Percentiles rank a stretch among this genome's conserved stretches.
Conservation (phyloP, 805 yeast species). For the Ogataea dorogensis region DNA sequence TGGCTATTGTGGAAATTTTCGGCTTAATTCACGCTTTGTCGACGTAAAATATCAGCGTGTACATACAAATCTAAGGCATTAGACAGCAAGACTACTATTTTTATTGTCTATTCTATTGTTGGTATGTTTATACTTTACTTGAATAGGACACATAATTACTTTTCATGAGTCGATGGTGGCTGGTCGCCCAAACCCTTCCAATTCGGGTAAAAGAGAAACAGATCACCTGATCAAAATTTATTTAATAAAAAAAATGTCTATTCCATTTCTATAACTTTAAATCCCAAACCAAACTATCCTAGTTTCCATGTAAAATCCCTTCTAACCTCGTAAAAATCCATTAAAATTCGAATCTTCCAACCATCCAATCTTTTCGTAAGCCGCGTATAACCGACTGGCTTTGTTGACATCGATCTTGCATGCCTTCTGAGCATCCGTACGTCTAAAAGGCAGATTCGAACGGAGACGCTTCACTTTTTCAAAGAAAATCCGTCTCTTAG, state of each 20-base stretch:
- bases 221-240: no score
- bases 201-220: constrained; percentile 6
- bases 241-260: constrained; percentile 1
- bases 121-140: constrained; percentile 5
- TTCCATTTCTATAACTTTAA: background rate
- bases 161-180: constrained; percentile 4
- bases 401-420: constrained; percentile 96
- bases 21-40: constrained; percentile 2
- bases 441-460: constrained; percentile 75
- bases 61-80: constrained; percentile 5
- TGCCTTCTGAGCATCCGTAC: constrained; percentile 98
- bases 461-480: constrained; percentile 81
- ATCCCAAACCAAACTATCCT: background rate
- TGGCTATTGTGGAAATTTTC: constrained; percentile 9
- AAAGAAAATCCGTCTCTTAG: constrained; percentile 79
- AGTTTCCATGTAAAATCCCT: background rate
- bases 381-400: constrained; percentile 86
- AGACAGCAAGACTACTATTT: constrained; percentile 1
- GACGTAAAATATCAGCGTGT: constrained; percentile 5
- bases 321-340: constrained; percentile 17
- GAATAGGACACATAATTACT: constrained; percentile 1
- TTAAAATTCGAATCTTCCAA: constrained; percentile 71
- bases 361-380: constrained; percentile 92
- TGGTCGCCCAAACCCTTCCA: constrained; percentile 3
- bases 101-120: constrained; percentile 8